These are phyloP conservation scores for Cercospora nicotianae DNA, from an alignment of 2,329 filamentous ascomycete species.

Conservation along the genomic window DNA sequence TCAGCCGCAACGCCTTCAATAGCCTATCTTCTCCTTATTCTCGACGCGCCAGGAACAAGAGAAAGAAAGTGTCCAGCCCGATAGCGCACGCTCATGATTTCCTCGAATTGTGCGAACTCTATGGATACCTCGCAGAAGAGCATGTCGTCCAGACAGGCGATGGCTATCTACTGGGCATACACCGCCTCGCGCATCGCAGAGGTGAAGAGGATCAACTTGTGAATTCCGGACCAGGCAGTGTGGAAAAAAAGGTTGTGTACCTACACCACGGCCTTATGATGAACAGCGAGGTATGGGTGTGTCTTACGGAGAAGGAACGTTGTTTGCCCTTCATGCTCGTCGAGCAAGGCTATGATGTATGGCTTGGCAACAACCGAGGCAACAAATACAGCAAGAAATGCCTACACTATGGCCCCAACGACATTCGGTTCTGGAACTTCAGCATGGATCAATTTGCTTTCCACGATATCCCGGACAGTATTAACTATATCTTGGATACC, in stretches of 20 bases:
- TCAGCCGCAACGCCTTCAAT: constrained; percentile 82
- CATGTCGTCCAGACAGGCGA: constrained; percentile 94
- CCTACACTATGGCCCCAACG: constrained; percentile 70
- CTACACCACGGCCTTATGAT: constrained; percentile 95
- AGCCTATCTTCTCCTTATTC: constrained; percentile 68
- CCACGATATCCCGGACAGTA: constrained; percentile 93
- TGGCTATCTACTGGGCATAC: constrained; percentile 87
- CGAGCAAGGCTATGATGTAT: constrained; percentile 91
- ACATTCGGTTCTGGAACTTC: constrained; percentile 88
- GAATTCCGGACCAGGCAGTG: constrained; percentile 66
- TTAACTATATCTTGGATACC: constrained; percentile 82
- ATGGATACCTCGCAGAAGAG: constrained; percentile 91
- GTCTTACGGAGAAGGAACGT: constrained; percentile 79
- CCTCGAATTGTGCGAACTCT: constrained; percentile 86
- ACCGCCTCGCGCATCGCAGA: constrained; percentile 78
- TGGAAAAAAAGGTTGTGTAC: constrained; percentile 85
- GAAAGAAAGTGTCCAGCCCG: constrained; percentile 55
- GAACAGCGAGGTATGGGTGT: constrained; percentile 99
- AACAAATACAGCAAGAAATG: constrained; percentile 99
- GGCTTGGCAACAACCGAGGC: constrained; percentile 95
- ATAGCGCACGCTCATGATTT: constrained; percentile 90
- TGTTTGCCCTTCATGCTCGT: constrained; percentile 87
- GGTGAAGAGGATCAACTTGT: constrained; percentile 78
- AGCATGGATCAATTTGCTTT: constrained; percentile 98
- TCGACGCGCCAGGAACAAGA: constrained; percentile 66